Evolutionary conservation across 2,329 filamentous ascomycete genomes (phyloP), one percentile per base, ranked within the genome.

Genomic region (Trichoderma sp.): DNA sequence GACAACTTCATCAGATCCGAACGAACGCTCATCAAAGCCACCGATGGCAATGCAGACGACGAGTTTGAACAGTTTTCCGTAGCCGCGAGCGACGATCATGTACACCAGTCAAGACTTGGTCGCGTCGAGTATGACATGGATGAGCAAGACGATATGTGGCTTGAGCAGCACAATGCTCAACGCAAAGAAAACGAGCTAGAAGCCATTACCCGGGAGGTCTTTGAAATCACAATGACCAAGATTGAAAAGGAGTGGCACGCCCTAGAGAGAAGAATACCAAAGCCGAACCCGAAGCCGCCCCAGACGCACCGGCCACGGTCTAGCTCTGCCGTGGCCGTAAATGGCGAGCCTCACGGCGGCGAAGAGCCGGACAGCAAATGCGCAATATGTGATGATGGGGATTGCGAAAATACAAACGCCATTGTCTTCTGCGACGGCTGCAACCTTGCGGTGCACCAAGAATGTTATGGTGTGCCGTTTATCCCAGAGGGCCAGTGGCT

Each of bases 91-190:
- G 79, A 81, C 5, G 79, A 80, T 3, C 73, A 74, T 14, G 66
- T 70, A 56, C 74, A 76, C 30, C 76, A 77, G 59, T 75, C 83
- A 21, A 76, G 77, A 43, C 86, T 96, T 49, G 93, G 93, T 14
- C 90, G 93, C 68, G 96, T 99, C 24, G 96, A 99, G 78, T 99
- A 99, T 78, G 96, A 99, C 79, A 99, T 99, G 96, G 96, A 99
- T 76, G 96, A 99, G 80, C 96, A 99, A 77, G 96, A 99, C 78
- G 94, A 97, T 73, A 93, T 94, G 82, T 99, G 96, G 96, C 83
- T 99, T 30, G 91, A 96, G 74, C 87, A 89, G 49, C 89, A 95
- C 77, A 99, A 99, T 75, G 81, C 83, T 14, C 89, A 91, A 74
- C 89, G 96, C 69, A 92, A 90, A 77, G 85, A 87, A 28, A 87